Conservation (phyloP, 2,329 filamentous ascomycete genomes). For the Sarocladium oryzae region DNA sequence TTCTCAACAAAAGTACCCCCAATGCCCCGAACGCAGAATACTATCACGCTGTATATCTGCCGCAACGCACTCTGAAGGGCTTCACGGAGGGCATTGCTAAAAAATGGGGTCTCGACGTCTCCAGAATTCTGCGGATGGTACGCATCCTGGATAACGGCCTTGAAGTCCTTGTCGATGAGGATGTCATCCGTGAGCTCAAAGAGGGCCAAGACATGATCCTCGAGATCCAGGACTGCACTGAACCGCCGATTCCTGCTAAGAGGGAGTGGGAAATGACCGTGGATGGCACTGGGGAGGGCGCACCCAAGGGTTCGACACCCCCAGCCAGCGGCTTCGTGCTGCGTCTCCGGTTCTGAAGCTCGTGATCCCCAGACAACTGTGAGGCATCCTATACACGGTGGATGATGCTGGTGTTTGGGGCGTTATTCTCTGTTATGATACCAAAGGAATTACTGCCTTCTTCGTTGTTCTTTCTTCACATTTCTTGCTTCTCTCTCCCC, state of each 20-base stretch:
- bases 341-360: slow-evolving; percentile 4
- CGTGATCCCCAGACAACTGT: background rate
- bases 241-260: slow-evolving; percentile 32
- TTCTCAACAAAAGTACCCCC: slow-evolving; percentile 51
- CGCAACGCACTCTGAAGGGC: slow-evolving; percentile 67
- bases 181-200: slow-evolving; percentile 72
- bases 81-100: slow-evolving; percentile 65
- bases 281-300: slow-evolving; percentile 33
- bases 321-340: slow-evolving; percentile 5
- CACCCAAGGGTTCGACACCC: slow-evolving; percentile 21
- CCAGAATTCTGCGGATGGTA: slow-evolving; percentile 63
- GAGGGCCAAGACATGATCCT: slow-evolving; percentile 91
- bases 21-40: slow-evolving; percentile 51
- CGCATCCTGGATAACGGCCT: slow-evolving; percentile 69
- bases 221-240: slow-evolving; percentile 49
- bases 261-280: slow-evolving; percentile 58
- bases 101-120: slow-evolving; percentile 76
- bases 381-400: background rate
- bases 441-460: slow-evolving; percentile 3
- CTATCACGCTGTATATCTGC: slow-evolving; percentile 81
- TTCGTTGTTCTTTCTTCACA: background rate
- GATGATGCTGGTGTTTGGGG: slow-evolving; percentile 7
- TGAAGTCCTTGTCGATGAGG: slow-evolving; percentile 83
- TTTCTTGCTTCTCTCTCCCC: background rate
- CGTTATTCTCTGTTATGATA: slow-evolving; percentile 9